Evolutionary conservation across 371 early-diverging fungal species (phyloP), one percentile per base, ranked within the genome.

Genomic region (Mucor racemosus): DNA sequence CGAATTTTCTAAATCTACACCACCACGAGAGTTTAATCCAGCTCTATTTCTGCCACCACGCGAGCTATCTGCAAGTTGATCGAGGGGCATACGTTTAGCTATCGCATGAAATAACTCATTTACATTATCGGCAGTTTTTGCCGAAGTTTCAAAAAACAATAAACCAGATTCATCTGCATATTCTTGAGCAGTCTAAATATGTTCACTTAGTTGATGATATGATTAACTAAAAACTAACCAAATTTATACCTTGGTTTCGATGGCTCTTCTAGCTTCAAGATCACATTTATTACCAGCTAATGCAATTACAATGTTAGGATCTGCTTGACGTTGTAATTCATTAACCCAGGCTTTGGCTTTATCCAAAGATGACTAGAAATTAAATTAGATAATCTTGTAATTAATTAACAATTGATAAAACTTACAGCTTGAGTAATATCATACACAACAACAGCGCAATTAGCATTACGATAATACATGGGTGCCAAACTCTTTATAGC

Each of bases 341-440:
- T 95, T 93, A 35, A 99, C 95, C 99, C 99, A 99, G 58, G 94
- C 89, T 76, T 97, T 98, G 38, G 99, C 99, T 76, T 92, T 95
- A 61, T 94, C 95, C 77, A 99, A 89, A 54, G 98, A 96, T 31
- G 94, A 92, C 89, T 89, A 76, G 17, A 39, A 26, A 11, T 11
- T 14, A 21, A 33, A 19, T 41, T 42, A 11, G 42, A 57, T 53
- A 13, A 10, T 3, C 11, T 0, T 53, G 53, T 6, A 0, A 31
- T 9, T 38, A 9, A 38, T 10, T 26, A 53, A 31, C 0, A 21
- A 5, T 3, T 7, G 26, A 26, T 3, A 17, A 19, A 21, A 69
- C 84, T 68, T 85, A 89, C 91, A 57, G 90, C 79, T 82, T 97
- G 96, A 40, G 99, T 98, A 70, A 99, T 94, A 85, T 99, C 99